Conservation (phyloP, 495 filamentous ascomycete genomes). For the Daldinia loculata region DNA sequence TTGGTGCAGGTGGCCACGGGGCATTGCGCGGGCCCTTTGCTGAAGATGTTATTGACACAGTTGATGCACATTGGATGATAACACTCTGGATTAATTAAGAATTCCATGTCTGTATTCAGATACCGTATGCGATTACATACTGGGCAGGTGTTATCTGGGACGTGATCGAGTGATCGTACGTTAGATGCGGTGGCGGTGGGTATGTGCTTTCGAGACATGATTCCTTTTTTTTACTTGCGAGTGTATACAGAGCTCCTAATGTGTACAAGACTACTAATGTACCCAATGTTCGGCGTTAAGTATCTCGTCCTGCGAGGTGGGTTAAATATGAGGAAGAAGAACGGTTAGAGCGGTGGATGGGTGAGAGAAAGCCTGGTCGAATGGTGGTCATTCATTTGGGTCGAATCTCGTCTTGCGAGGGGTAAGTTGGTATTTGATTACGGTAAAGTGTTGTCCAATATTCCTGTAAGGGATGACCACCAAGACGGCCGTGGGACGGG, state of each 20-base stretch:
- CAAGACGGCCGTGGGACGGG: not conserved
- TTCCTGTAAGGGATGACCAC: not conserved
- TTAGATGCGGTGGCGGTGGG: slow-evolving; percentile 10
- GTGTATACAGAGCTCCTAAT: not conserved
- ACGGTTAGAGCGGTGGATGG: slow-evolving; percentile 8
- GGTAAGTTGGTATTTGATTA: not conserved
- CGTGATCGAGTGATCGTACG: slow-evolving; percentile 9
- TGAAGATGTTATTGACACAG: slow-evolving; percentile 95
- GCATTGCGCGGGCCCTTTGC: slow-evolving; percentile 86
- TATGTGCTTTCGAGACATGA: slow-evolving; percentile 47
- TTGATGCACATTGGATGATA: slow-evolving; percentile 98
- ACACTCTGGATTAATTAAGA: slow-evolving; percentile 96
- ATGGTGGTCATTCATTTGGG: slow-evolving; percentile 23
- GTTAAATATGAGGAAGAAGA: not conserved
- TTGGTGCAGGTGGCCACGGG: slow-evolving; percentile 86
- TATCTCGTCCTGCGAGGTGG: slow-evolving; percentile 3
- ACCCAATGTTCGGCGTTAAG: not conserved
- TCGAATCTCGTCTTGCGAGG: slow-evolving; percentile 1
- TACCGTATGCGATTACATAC: slow-evolving; percentile 96
- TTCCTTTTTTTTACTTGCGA: slow-evolving; percentile 1
- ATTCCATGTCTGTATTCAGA: slow-evolving; percentile 89
- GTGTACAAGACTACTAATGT: not conserved
- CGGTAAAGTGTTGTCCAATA: not conserved
- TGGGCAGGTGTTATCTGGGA: slow-evolving; percentile 81
- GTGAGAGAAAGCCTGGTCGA: not conserved